Percentiles rank a stretch among this genome's conserved stretches.
Conservation (phyloP, 176 grass and related monocot species). For the Secale cereale region DNA sequence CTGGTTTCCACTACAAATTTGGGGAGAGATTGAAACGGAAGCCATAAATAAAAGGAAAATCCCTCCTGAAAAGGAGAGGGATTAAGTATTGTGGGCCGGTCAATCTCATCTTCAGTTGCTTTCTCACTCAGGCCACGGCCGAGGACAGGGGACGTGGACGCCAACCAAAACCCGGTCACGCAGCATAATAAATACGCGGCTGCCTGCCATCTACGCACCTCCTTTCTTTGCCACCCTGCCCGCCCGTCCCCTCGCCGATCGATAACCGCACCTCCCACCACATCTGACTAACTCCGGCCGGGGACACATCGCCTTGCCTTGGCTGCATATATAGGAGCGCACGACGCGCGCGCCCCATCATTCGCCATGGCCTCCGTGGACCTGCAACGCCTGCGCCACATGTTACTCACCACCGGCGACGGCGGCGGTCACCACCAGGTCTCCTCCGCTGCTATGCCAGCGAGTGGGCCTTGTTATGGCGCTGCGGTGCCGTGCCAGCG, state of each 20-base stretch:
- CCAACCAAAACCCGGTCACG: not conserved
- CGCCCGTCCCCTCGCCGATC: not conserved
- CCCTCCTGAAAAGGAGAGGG: not conserved
- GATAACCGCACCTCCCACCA: not conserved
- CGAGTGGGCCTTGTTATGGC: not conserved
- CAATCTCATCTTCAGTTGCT: not conserved
- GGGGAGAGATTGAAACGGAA: not conserved
- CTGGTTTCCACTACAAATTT: not conserved
- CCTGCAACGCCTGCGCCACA: constrained; percentile 36
- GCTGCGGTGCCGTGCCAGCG: not conserved
- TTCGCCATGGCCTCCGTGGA: constrained; percentile 61
- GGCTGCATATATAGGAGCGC: not conserved
- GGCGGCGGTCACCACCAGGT: not conserved
- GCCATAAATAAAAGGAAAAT: not conserved
- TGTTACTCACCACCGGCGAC: constrained; percentile 7
- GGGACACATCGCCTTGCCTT: not conserved
- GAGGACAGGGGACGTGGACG: not conserved
- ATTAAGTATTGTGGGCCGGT: not conserved
- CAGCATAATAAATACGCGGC: constrained; percentile 40
- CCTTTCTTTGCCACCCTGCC: constrained; percentile 4
- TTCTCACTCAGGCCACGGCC: not conserved
- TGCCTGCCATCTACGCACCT: not conserved
- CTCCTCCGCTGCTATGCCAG: not conserved
- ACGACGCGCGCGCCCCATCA: not conserved
- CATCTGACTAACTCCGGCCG: not conserved